Base-by-base conservation (phyloP, 73 alveolate species). In the Uronychia setigera region DNA sequence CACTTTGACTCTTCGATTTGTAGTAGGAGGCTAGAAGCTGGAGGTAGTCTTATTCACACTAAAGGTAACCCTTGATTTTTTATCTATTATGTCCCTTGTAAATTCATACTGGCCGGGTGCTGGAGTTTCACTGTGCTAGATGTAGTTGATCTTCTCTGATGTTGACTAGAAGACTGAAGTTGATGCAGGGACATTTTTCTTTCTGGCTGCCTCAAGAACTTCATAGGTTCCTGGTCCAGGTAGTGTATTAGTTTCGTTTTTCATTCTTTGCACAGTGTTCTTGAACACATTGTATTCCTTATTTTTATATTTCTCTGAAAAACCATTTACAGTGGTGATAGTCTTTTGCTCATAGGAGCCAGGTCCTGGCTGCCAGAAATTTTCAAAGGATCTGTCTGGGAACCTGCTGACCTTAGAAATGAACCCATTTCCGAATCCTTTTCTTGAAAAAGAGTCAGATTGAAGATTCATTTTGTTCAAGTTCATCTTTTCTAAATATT, bases 381-480 rank as follows among this genome's bases (percentile, higher is more conserved):
- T 81, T 27, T 86, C 82, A 28, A 26, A 76, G 33, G 60, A 32
- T n/a, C 76, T 74, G 77, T 84, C 85, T 28, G 67, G 60, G 82
- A 89, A 89, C 35, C 95, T 83, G 29, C 84, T 90, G 0, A 79
- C 82, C 34, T 89, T 83, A 25, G 92, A 82, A 13, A 89, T 78
- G 76, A 89, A 89, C 26, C 95, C 95, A 79, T 89, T 89, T 0
- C 95, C 95, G 60, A 79, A 84, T 26, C 95, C 95, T 79, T 89
- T 89, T 76, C 87, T 83, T 29, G 92, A 84, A 46, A 35, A 80
- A 1, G 95, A 89, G 1, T 89, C 89, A 19, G 89, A 58, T 5
- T 60, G 9, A 35, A 75, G 77, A 0, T 74, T 34, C 90, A 88
- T 82, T 0, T 11, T 1, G 27, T 59, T 84, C 14, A 74, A 9